Percentiles rank a stretch among this genome's conserved stretches.
Conservation (phyloP, 305 asterid species). For the Fraxinus sp. region DNA sequence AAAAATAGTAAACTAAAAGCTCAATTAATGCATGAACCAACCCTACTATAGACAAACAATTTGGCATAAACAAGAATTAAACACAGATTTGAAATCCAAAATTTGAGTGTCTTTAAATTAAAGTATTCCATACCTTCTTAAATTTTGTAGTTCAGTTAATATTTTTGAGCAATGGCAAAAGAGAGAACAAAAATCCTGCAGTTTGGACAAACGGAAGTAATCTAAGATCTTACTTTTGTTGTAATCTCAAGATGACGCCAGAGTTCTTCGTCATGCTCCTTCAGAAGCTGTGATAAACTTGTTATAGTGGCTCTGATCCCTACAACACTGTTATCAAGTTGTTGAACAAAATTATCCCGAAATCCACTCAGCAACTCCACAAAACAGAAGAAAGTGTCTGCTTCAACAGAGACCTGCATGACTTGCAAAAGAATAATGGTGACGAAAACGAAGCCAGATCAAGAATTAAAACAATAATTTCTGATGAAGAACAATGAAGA, state of each 20-base stretch:
- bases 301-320: constrained; percentile 93
- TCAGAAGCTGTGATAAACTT: constrained; percentile 73
- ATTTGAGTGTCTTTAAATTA: background rate
- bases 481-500: background rate
- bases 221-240: constrained; percentile 56
- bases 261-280: constrained; percentile 94
- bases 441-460: constrained; percentile 18
- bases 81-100: constrained; percentile 9
- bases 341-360: constrained; percentile 92
- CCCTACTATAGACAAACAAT: too few relatives aligned
- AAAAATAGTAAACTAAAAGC: too few relatives aligned
- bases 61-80: background rate
- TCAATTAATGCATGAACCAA: too few relatives aligned
- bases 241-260: constrained; percentile 99
- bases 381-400: constrained; percentile 93
- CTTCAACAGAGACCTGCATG: constrained; percentile 82
- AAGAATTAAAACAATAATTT: background rate
- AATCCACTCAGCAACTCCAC: constrained; percentile 93
- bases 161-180: constrained; percentile 9
- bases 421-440: constrained; percentile 30
- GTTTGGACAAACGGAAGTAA: background rate
- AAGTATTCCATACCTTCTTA: background rate
- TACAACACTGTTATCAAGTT: constrained; percentile 94
- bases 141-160: constrained; percentile 1
- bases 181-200: constrained; percentile 10